Percentiles rank a stretch among this genome's conserved stretches.
These are phyloP conservation scores for Cyclocybe aegerita DNA, from an alignment of 768 basidiomycete genomes.

Conservation along the genomic window DNA sequence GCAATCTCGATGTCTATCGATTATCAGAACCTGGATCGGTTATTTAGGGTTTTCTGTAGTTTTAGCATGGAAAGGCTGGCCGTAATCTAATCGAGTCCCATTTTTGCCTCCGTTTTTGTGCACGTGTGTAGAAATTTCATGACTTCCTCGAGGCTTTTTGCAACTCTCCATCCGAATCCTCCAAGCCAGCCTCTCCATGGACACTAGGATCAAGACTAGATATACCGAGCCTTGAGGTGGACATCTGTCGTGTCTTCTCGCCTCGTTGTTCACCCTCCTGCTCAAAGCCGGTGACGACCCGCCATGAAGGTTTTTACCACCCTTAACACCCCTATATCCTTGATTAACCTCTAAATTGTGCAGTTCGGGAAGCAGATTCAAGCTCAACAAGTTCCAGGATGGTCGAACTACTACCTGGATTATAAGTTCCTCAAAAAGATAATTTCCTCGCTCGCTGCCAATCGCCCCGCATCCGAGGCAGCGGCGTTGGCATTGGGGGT, in stretches of 20 bases:
- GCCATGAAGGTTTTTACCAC: slow-evolving; percentile 33
- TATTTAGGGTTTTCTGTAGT: slow-evolving; percentile 11
- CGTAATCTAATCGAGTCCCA: background rate
- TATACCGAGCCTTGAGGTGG: slow-evolving; percentile 25
- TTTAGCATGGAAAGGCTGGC: slow-evolving; percentile 6
- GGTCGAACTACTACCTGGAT: slow-evolving; percentile 94
- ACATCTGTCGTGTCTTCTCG: slow-evolving; percentile 8
- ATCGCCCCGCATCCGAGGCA: slow-evolving; percentile 88
- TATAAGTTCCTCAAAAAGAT: slow-evolving; percentile 99
- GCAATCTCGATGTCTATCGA: slow-evolving; percentile 18
- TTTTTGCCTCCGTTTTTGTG: slow-evolving; percentile 16
- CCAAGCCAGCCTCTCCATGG: slow-evolving; percentile 19
- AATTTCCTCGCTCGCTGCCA: slow-evolving; percentile 90
- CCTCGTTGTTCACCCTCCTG: slow-evolving; percentile 7
- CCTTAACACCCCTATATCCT: slow-evolving; percentile 3
- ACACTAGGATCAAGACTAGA: slow-evolving; percentile 21
- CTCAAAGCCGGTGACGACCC: slow-evolving; percentile 1
- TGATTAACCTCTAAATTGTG: slow-evolving; percentile 8
- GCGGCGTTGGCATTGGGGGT: slow-evolving; percentile 82
- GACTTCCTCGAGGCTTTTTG: no score
- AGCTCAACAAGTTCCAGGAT: slow-evolving; percentile 94
- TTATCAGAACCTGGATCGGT: slow-evolving; percentile 14
- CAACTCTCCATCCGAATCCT: slow-evolving; percentile 9
- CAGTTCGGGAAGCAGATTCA: slow-evolving; percentile 99
- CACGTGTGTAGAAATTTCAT: slow-evolving; percentile 21